Evolutionary conservation across 768 basidiomycete species (phyloP).

Genomic region (Tricholoma matsutake): DNA sequence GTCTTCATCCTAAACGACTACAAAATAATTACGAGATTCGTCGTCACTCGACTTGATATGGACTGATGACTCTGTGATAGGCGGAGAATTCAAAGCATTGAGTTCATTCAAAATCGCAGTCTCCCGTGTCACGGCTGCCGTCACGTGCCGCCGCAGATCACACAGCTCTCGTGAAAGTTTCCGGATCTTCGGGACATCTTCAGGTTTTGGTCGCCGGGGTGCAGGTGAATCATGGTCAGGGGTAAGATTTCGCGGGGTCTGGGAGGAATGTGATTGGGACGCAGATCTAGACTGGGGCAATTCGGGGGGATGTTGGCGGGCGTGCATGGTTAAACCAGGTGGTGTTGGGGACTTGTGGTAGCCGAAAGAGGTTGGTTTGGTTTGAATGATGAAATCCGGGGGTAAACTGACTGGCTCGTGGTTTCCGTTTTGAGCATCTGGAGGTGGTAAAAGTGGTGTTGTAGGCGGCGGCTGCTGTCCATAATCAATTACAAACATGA

Average conservation of each 20-base stretch:
- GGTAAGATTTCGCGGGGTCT: constrained; percentile 12
- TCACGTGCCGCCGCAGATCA: constrained; percentile 25
- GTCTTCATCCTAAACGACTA: not conserved
- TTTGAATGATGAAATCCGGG: not conserved
- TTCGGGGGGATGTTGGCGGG: not conserved
- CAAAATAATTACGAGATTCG: constrained; percentile 4
- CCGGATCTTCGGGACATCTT: constrained; percentile 8
- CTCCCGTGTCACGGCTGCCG: constrained; percentile 23
- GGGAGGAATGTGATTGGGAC: not conserved
- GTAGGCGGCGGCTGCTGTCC: not conserved
- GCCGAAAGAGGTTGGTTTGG: not conserved
- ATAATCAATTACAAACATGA: not conserved
- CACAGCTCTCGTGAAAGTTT: constrained; percentile 24
- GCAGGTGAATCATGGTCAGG: not conserved
- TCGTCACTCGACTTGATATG: constrained; percentile 7
- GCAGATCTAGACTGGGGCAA: not conserved
- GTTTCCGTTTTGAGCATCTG: not conserved
- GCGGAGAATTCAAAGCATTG: constrained; percentile 13
- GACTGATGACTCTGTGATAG: constrained; percentile 3
- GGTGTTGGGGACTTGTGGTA: constrained; percentile 2
- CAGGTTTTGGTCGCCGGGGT: not conserved
- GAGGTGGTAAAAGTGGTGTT: not conserved
- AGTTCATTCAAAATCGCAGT: constrained; percentile 25
- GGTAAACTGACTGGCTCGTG: not conserved
- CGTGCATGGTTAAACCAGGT: constrained; percentile 7